Percentiles rank a stretch among this genome's conserved stretches.
Evolutionary conservation across 129 eudicot species (phyloP).

Genomic region (Solidago caesia): DNA sequence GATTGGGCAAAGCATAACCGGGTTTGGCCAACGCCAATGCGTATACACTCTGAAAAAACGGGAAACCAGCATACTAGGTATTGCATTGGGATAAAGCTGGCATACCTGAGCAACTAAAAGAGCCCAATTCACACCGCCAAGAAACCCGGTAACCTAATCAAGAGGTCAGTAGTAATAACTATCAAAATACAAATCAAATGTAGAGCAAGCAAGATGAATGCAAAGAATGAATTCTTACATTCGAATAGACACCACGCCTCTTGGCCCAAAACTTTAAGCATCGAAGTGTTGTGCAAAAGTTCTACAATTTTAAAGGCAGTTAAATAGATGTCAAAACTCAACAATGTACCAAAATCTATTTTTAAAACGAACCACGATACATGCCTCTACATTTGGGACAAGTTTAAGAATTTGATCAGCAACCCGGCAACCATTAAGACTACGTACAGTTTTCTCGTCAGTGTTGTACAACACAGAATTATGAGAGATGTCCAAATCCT

Average conservation of each 20-base stretch:
- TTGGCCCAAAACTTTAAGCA: slow-evolving; percentile 46
- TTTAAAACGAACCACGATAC: slow-evolving; percentile 19
- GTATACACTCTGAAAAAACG: slow-evolving; percentile 46
- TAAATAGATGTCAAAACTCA: slow-evolving; percentile 25
- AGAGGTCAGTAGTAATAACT: not conserved
- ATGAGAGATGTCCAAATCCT: slow-evolving; percentile 39
- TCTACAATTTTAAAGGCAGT: slow-evolving; percentile 29
- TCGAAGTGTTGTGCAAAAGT: slow-evolving; percentile 45
- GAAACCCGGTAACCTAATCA: slow-evolving; percentile 40
- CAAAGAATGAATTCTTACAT: slow-evolving; percentile 31
- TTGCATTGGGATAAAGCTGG: slow-evolving; percentile 50
- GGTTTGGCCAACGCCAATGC: slow-evolving; percentile 52
- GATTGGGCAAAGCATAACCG: slow-evolving; percentile 47
- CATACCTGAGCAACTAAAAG: slow-evolving; percentile 51
- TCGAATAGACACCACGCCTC: slow-evolving; percentile 44
- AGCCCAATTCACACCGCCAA: slow-evolving; percentile 51
- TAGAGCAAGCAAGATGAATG: not conserved
- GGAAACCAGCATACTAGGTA: slow-evolving; percentile 52
- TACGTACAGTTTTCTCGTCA: slow-evolving; percentile 35
- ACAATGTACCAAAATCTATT: not conserved
- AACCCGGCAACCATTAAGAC: slow-evolving; percentile 41
- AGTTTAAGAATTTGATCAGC: slow-evolving; percentile 45
- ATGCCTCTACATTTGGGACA: slow-evolving; percentile 44
- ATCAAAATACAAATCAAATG: slow-evolving; percentile 8
- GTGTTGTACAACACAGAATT: slow-evolving; percentile 34